phyloP scores from a whole-genome alignment of 2,329 filamentous ascomycete species.

The Monosporascus sp. region DNA sequence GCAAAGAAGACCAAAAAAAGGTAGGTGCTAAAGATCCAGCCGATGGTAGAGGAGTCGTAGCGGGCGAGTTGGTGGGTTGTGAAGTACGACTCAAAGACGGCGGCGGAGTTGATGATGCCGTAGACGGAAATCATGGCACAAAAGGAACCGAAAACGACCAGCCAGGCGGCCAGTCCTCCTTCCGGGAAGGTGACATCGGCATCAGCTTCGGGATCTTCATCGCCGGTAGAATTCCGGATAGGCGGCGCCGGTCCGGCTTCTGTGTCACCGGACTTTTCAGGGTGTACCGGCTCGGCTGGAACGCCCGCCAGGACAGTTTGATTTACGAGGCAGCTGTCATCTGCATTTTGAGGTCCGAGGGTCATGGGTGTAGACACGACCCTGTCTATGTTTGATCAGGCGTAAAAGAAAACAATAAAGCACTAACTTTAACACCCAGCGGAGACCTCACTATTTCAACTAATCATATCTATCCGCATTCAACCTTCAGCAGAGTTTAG shows the following conservation, averaged over 20 bases:
- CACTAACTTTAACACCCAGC: neutral
- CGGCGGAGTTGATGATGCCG: slow-evolving; percentile 69
- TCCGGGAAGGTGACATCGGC: slow-evolving; percentile 55
- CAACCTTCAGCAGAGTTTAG: neutral
- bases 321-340: slow-evolving; percentile 24
- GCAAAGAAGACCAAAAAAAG: slow-evolving; percentile 77
- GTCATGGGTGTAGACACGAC: slow-evolving; percentile 10
- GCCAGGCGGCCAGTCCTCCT: slow-evolving; percentile 66
- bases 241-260: neutral
- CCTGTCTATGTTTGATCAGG: neutral
- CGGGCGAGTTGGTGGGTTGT: slow-evolving; percentile 63
- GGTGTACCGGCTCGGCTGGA: slow-evolving; percentile 13
- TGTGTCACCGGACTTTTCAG: slow-evolving; percentile 8
- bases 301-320: slow-evolving; percentile 21
- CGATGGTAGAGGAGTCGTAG: slow-evolving; percentile 62
- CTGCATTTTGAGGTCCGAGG: slow-evolving; percentile 16
- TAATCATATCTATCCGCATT: neutral
- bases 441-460: neutral
- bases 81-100: slow-evolving; percentile 74
- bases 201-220: slow-evolving; percentile 1
- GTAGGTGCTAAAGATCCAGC: slow-evolving; percentile 85
- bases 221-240: neutral
- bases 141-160: slow-evolving; percentile 74
- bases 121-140: slow-evolving; percentile 64
- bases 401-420: neutral